These are phyloP conservation scores for Trichoderma sp. DNA, from an alignment of 2,329 filamentous ascomycete species.

Conservation along the genomic window DNA sequence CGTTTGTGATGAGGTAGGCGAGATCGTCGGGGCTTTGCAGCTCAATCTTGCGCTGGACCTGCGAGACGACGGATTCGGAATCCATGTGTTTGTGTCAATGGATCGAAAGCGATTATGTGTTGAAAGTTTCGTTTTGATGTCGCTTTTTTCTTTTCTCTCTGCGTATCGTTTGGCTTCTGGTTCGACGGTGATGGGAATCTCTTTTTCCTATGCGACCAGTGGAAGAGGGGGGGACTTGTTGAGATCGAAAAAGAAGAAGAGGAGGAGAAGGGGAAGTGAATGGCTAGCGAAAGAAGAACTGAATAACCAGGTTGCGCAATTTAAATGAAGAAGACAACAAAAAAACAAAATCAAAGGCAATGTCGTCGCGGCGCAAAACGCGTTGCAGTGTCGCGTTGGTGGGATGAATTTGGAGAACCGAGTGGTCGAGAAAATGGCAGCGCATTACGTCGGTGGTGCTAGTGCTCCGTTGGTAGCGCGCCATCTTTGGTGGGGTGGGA, in stretches of 20 bases:
- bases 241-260: too few species aligned
- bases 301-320: background rate
- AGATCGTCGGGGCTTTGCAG: slow-evolving; percentile 77
- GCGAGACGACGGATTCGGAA: slow-evolving; percentile 41
- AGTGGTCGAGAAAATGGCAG: background rate
- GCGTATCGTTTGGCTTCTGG: background rate
- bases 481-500: background rate
- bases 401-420: slow-evolving; percentile 10
- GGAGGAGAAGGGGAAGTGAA: background rate
- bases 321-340: background rate
- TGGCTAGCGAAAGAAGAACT: too few species aligned
- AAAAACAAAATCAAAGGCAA: too few species aligned
- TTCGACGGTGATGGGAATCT: background rate
- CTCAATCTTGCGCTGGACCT: slow-evolving; percentile 73
- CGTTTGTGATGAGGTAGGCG: slow-evolving; percentile 69
- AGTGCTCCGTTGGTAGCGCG: background rate
- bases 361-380: slow-evolving; percentile 10
- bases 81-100: slow-evolving; percentile 37
- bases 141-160: background rate
- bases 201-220: background rate
- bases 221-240: background rate
- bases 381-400: slow-evolving; percentile 21
- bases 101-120: too few species aligned
- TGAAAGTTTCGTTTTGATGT: background rate
- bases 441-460: background rate